Percentiles rank a stretch among this genome's conserved stretches.
Evolutionary conservation across 2,329 filamentous ascomycete genomes (phyloP).

Genomic region (Claviceps digitariae): DNA sequence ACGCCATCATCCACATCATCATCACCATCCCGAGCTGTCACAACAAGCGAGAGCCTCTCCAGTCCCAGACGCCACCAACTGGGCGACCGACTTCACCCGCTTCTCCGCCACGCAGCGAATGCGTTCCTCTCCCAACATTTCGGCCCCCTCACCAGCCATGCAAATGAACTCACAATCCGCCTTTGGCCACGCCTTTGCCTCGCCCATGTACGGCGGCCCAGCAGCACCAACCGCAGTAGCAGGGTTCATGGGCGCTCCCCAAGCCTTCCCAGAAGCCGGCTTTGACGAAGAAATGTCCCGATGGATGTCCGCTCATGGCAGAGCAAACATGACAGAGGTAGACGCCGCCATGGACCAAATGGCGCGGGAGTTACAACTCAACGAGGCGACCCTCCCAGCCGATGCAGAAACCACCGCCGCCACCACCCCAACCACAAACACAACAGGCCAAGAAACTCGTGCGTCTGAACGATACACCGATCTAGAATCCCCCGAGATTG

Average conservation of each 20-base stretch:
- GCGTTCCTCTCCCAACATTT: slow-evolving; percentile 8
- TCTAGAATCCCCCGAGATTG: slow-evolving; percentile 19
- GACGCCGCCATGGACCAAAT: slow-evolving; percentile 30
- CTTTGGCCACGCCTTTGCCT: slow-evolving; percentile 15
- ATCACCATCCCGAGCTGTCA: slow-evolving; percentile 7
- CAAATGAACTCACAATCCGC: slow-evolving; percentile 16
- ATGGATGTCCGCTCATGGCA: slow-evolving; percentile 26
- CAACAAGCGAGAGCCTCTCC: slow-evolving; percentile 14
- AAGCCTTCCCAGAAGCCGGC: slow-evolving; percentile 15
- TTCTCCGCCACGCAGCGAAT: slow-evolving; percentile 16
- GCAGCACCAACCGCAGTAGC: slow-evolving; percentile 8
- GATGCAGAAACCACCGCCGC: slow-evolving; percentile 4
- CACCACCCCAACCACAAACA: not conserved
- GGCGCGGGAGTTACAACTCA: slow-evolving; percentile 26
- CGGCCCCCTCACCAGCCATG: slow-evolving; percentile 8
- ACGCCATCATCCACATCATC: not conserved
- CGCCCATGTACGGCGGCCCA: slow-evolving; percentile 16
- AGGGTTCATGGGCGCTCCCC: slow-evolving; percentile 12
- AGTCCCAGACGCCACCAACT: slow-evolving; percentile 15
- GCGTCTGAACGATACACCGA: slow-evolving; percentile 12
- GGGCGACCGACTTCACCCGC: slow-evolving; percentile 25
- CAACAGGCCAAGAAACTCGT: not conserved
- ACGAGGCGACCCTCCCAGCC: slow-evolving; percentile 17
- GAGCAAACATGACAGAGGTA: slow-evolving; percentile 23
- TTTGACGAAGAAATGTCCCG: slow-evolving; percentile 27